These are phyloP conservation scores for Fusarium oligoseptatum DNA, from an alignment of 2,329 filamentous ascomycete genomes.

Conservation along the genomic window DNA sequence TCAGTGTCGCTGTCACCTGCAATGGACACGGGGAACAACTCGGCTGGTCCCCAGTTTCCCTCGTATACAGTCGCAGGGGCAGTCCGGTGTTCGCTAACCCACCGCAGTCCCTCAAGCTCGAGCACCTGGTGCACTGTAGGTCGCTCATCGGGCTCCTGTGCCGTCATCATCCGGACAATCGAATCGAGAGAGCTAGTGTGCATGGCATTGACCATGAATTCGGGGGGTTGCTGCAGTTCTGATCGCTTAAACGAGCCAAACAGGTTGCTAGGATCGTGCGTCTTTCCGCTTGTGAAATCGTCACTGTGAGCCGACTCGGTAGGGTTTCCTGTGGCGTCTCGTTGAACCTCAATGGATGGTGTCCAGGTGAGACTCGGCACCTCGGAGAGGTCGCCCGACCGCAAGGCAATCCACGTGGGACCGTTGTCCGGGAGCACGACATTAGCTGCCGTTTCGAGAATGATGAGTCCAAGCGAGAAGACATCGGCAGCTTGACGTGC, in stretches of 20 bases:
- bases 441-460: slow-evolving; percentile 94
- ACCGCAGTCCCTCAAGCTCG: slow-evolving; percentile 78
- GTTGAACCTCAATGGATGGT: slow-evolving; percentile 75
- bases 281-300: slow-evolving; percentile 50
- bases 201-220: slow-evolving; percentile 86
- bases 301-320: slow-evolving; percentile 55
- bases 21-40: slow-evolving; percentile 57
- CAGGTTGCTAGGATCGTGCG: slow-evolving; percentile 51
- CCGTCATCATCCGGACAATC: slow-evolving; percentile 90
- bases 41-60: slow-evolving; percentile 92
- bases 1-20: slow-evolving; percentile 64
- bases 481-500: slow-evolving; percentile 94
- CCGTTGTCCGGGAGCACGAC: slow-evolving; percentile 95
- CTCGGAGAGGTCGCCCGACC: slow-evolving; percentile 89
- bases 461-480: slow-evolving; percentile 93
- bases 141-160: slow-evolving; percentile 77
- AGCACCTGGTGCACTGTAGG: slow-evolving; percentile 83
- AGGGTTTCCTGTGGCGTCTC: slow-evolving; percentile 75
- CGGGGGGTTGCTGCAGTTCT: slow-evolving; percentile 74
- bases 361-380: slow-evolving; percentile 90
- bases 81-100: slow-evolving; percentile 82
- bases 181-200: slow-evolving; percentile 84
- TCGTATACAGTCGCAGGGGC: slow-evolving; percentile 96
- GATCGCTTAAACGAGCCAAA: slow-evolving; percentile 63
- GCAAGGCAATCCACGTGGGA: slow-evolving; percentile 88